A percentile compares a stretch with the other conserved stretches of the same genome.
phyloP scores from a whole-genome alignment of 495 filamentous ascomycete genomes.

The Amphirosellinia nigrospora region DNA sequence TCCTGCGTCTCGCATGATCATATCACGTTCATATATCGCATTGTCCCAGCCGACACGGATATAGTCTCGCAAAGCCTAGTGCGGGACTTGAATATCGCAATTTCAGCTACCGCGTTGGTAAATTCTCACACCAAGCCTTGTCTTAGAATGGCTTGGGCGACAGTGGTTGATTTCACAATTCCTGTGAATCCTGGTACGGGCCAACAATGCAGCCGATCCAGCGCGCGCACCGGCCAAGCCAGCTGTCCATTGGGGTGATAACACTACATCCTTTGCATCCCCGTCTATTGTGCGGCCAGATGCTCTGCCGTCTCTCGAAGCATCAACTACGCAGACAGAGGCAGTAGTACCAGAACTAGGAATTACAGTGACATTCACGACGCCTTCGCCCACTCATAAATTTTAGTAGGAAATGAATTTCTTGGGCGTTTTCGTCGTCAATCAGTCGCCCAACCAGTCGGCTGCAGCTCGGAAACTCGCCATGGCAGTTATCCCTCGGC shows the following conservation, averaged over 20 bases:
- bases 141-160: slow-evolving; percentile 81
- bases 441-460: slow-evolving; percentile 58
- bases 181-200: slow-evolving; percentile 63
- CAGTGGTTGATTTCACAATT: slow-evolving; percentile 81
- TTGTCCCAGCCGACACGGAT: slow-evolving; percentile 65
- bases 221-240: slow-evolving; percentile 67
- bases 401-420: slow-evolving; percentile 75
- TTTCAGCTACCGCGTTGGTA: slow-evolving; percentile 69
- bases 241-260: slow-evolving; percentile 59
- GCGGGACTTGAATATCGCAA: slow-evolving; percentile 60
- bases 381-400: slow-evolving; percentile 51
- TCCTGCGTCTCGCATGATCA: slow-evolving; percentile 80
- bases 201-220: slow-evolving; percentile 63
- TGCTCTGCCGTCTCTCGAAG: slow-evolving; percentile 59
- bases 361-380: slow-evolving; percentile 74
- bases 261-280: slow-evolving; percentile 50
- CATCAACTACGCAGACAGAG: slow-evolving; percentile 53
- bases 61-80: slow-evolving; percentile 60
- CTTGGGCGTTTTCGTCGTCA: slow-evolving; percentile 92
- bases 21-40: slow-evolving; percentile 81
- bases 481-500: slow-evolving; percentile 77
- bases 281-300: slow-evolving; percentile 57
- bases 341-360: slow-evolving; percentile 64
- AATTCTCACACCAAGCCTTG: slow-evolving; percentile 64
- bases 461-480: slow-evolving; percentile 72